Evolutionary conservation across 192 early-diverging fungal genomes (phyloP), one percentile per base, ranked within the genome.

Genomic region (Umbelopsis isabellina): DNA sequence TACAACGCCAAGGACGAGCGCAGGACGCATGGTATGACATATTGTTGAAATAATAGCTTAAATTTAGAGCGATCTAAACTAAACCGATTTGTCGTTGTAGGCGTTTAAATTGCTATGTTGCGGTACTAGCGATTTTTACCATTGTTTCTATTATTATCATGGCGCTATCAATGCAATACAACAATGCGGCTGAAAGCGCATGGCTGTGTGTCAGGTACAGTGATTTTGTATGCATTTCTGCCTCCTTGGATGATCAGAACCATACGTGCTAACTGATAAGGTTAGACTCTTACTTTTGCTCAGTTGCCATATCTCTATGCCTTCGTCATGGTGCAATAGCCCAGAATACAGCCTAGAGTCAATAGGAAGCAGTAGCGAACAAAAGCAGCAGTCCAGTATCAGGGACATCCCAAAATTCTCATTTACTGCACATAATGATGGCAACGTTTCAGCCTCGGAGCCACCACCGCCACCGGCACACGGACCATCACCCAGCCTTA

Each of bases 21-120:
- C 55, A 27, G 55, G 55, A 61, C 55, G 55, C 55, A 33, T 61
- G 55, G 55, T 61, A 61, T 61, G 55, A 61, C 25, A 22, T 61
- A 27, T 12, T 30, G 4, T 15, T 61, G 55, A 61, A 21, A 20
- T 10, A 9, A 25, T 22, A 23, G 25, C 23, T 13, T 11, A 53
- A 10, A 0, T 35, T 12, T 35, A 16, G 16, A 35, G 25, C 30
- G 13, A 27, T 33, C 18, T 18, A 10, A 25, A 18, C 25, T 61
- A 61, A 61, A 35, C 15, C 9, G 23, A 8, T 16, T 61, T 61
- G 21, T 10, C 1, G 2, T 4, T 27, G 3, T 61, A 61, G 55
- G 55, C 55, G 55, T 35, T 35, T 61, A 16, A 25, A 30, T 1
- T 61, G 55, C 30, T 61, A 35, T 25, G 30, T 61, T 25, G 55